Conservation (phyloP, 1,139 yeast species). For the Kazachstania sp. region DNA sequence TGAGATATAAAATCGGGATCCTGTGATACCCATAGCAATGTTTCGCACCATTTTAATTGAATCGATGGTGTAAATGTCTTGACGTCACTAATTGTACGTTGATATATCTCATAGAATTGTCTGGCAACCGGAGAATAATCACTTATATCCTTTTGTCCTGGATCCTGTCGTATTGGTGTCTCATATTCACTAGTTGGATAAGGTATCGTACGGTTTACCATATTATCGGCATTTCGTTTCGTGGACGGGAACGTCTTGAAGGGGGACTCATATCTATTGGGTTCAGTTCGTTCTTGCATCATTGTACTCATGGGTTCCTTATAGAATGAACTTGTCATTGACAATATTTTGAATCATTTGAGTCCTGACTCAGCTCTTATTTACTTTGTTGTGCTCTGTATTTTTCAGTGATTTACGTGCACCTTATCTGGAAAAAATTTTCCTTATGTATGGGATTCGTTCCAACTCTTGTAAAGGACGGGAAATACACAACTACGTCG, state of each 20-base stretch:
- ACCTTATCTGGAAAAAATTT: too few species aligned
- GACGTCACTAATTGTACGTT: constrained; percentile 17
- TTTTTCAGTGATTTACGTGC: too few species aligned
- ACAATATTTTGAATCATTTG: neutral
- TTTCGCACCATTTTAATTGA: constrained; percentile 46
- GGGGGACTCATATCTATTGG: neutral
- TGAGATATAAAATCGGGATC: constrained; percentile 34
- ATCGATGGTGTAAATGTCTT: constrained; percentile 34
- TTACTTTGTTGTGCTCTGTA: too few species aligned
- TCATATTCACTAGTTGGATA: neutral
- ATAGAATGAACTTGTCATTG: neutral
- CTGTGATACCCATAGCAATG: constrained; percentile 39
- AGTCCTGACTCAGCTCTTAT: too few species aligned
- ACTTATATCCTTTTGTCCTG: neutral
- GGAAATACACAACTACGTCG: too few species aligned
- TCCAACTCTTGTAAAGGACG: too few species aligned
- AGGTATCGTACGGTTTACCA: neutral
- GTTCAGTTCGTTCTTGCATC: neutral
- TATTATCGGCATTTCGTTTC: neutral
- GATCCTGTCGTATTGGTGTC: neutral
- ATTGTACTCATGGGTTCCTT: too few species aligned
- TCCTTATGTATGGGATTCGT: too few species aligned
- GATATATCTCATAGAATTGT: constrained; percentile 2
- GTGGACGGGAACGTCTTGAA: neutral
- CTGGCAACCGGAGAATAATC: constrained; percentile 1